phyloP scores from a whole-genome alignment of 331 rosid species.

The Spiraea crenata region DNA sequence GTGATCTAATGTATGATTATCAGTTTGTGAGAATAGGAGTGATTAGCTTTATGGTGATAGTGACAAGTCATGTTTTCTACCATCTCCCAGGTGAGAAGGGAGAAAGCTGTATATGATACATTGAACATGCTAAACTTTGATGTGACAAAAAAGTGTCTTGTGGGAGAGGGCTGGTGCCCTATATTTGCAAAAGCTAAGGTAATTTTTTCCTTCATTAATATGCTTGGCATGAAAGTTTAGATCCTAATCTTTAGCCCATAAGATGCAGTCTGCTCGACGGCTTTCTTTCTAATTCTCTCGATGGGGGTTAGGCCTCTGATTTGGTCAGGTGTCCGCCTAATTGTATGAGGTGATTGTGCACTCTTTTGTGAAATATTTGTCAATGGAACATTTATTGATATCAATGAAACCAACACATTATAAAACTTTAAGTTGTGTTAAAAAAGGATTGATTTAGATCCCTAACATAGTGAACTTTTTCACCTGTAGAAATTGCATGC shows the following conservation, averaged over 20 bases:
- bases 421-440: not conserved
- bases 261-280: no score
- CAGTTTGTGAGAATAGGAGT: not conserved
- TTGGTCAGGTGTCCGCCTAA: not conserved
- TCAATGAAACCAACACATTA: not conserved
- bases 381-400: no score
- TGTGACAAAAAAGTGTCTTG: conserved; percentile 97
- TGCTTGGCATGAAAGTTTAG: not conserved
- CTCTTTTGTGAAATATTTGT: no score
- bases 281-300: no score
- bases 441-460: not conserved
- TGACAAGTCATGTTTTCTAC: conserved; percentile 37
- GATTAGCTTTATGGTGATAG: conserved; percentile 12
- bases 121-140: conserved; percentile 95
- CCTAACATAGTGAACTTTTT: not conserved
- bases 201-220: conserved; percentile 2
- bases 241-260: no score
- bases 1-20: not conserved
- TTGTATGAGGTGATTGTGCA: not conserved
- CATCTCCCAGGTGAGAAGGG: conserved; percentile 83
- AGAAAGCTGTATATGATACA: conserved; percentile 95
- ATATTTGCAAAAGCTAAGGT: conserved; percentile 87
- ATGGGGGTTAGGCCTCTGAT: not conserved
- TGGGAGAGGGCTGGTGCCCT: conserved; percentile 99
- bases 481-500: not conserved